Evolutionary conservation across 495 filamentous ascomycete genomes (phyloP).

Genomic region (Lasiosphaeriaceae sp.): DNA sequence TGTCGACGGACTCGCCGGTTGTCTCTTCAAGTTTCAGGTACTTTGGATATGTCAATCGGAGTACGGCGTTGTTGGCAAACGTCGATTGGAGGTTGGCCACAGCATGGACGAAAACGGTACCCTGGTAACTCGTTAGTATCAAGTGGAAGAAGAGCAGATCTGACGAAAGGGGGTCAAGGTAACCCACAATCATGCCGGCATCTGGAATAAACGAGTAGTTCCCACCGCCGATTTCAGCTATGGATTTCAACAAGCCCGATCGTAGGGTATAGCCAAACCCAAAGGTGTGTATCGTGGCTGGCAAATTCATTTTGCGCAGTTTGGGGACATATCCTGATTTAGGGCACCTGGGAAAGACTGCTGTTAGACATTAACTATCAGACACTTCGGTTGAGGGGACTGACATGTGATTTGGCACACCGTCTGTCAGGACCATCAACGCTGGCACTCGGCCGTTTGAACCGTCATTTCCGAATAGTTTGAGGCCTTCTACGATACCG

Average conservation of each 20-base stretch:
- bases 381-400: background rate
- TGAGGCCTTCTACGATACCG: constrained; percentile 34
- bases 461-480: constrained; percentile 24
- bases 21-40: constrained; percentile 30
- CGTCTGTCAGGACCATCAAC: constrained; percentile 46
- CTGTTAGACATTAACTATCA: background rate
- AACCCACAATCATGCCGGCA: constrained; percentile 43
- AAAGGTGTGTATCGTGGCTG: constrained; percentile 43
- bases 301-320: constrained; percentile 32
- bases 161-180: background rate
- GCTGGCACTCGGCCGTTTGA: constrained; percentile 30
- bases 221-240: constrained; percentile 39
- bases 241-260: constrained; percentile 42
- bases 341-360: constrained; percentile 15
- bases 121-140: constrained; percentile 16
- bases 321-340: constrained; percentile 35
- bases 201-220: constrained; percentile 48
- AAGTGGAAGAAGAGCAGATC: background rate
- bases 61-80: constrained; percentile 31
- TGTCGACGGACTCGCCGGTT: constrained; percentile 29
- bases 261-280: constrained; percentile 41
- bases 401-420: constrained; percentile 40
- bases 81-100: constrained; percentile 46
- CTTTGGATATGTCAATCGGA: constrained; percentile 31
- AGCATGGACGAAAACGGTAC: constrained; percentile 45